Base-by-base conservation (phyloP, 495 filamentous ascomycete genomes). In the Sordaria brevicollis region DNA sequence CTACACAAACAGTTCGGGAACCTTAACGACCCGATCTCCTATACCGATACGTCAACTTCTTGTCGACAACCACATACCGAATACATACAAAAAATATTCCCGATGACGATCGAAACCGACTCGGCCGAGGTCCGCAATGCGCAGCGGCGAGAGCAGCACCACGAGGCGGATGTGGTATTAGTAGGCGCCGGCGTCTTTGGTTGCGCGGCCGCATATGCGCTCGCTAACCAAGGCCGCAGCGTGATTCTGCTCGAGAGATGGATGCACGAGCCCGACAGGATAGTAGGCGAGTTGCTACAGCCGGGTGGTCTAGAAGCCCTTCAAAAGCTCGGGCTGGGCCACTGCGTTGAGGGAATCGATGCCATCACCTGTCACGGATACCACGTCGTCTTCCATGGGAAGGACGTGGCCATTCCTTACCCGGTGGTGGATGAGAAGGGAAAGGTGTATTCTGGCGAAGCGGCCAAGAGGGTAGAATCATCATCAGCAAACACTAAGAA, bases 221-320 rank as follows among this genome's bases (percentile, higher is more conserved):
- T 94, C 39, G 89, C 89, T 13, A 87, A 87, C 62, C 96, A 98
- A 79, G 93, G 93, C 13, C 89, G 95, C 38, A 94, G 90, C 76
- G 93, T 99, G 17, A 86, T 97, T n/a, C 82, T 99, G 66, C 86
- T 99, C 25, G 95, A 99, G 80, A 84, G 85, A 72, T 94, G 90
- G 79, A 82, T 97, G 78, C 93, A 94, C 80, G 92, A 97, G 82
- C 95, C 95, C 13, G 93, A 98, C 82, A 89, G 95, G 68, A 99
- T 99, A 75, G 94, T 99, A 25, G 95, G 95, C 68, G 95, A 99
- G 82, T 81, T 99, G 70, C 81, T 99, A 76, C 95, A 99, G 78
- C 95, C 95, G 4, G 95, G 95, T 35, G 95, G 95, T 49, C 89
- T 97, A 41, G 81, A 84, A 54, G 93, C 96, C 21, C 83, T 99